Percentiles rank a stretch among this genome's conserved stretches.
These are phyloP conservation scores for Phascolomyces articulosus DNA, from an alignment of 371 early-diverging fungal genomes.

Conservation along the genomic window DNA sequence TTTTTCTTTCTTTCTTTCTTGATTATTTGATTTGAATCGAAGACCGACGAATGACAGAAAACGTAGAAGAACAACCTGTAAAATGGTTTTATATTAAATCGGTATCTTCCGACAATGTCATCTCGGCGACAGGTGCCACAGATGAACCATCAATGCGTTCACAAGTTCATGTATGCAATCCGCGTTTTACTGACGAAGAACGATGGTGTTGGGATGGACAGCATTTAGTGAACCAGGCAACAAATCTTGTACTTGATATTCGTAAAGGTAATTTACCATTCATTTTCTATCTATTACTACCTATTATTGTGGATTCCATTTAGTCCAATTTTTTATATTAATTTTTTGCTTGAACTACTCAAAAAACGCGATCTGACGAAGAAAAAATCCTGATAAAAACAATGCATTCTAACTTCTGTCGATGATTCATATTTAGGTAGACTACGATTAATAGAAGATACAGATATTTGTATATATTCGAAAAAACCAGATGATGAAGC, in stretches of 20 bases:
- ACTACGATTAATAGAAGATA: conserved; percentile 52
- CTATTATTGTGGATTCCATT: no score
- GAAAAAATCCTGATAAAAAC: no score
- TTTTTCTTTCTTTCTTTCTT: conserved; percentile 9
- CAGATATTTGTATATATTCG: conserved; percentile 48
- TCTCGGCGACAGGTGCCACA: conserved; percentile 22
- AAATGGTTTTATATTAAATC: conserved; percentile 51
- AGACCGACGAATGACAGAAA: neutral
- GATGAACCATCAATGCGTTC: conserved; percentile 25
- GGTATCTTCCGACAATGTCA: conserved; percentile 33
- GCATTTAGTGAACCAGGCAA: conserved; percentile 44
- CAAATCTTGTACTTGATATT: conserved; percentile 44
- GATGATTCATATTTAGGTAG: conserved; percentile 26
- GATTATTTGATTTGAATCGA: neutral
- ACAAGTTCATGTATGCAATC: conserved; percentile 39
- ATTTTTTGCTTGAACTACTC: no score
- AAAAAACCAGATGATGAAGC: conserved; percentile 40
- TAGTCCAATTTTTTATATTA: no score
- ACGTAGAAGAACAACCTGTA: neutral
- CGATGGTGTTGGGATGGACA: conserved; percentile 52
- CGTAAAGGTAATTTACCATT: conserved; percentile 57
- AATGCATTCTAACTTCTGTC: no score
- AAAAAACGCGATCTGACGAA: no score
- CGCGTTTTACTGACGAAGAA: conserved; percentile 33
- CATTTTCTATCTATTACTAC: no score